These are phyloP conservation scores for Pythium phragmitis DNA, from an alignment of 352 stramenopile genomes.

Conservation along the genomic window DNA sequence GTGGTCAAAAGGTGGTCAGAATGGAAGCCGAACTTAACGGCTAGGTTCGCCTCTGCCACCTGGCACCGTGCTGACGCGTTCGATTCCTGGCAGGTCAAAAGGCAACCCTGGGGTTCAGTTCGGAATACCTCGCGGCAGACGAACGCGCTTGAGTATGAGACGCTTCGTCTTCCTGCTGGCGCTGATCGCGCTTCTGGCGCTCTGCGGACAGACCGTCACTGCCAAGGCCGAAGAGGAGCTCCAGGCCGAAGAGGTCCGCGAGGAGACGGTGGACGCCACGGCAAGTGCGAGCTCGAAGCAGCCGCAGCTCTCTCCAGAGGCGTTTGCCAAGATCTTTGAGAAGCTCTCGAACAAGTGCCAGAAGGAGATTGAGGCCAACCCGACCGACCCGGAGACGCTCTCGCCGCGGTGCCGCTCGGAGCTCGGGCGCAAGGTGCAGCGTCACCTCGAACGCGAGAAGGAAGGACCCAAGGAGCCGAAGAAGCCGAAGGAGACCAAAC, in stretches of 20 bases:
- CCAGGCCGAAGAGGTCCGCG: slow-evolving; percentile 53
- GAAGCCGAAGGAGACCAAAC: slow-evolving; percentile 33
- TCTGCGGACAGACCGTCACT: slow-evolving; percentile 37
- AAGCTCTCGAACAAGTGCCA: slow-evolving; percentile 76
- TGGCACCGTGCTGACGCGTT: slow-evolving; percentile 22
- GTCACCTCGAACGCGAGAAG: slow-evolving; percentile 53
- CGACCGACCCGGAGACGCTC: slow-evolving; percentile 53
- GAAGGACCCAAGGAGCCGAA: slow-evolving; percentile 33
- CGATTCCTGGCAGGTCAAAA: not conserved
- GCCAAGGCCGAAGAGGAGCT: slow-evolving; percentile 33
- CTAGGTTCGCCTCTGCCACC: slow-evolving; percentile 23
- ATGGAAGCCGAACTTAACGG: slow-evolving; percentile 9
- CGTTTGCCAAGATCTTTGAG: slow-evolving; percentile 65
- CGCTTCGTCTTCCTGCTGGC: slow-evolving; percentile 47
- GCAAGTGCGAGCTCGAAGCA: slow-evolving; percentile 25
- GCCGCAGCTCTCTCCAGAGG: slow-evolving; percentile 53
- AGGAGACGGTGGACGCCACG: slow-evolving; percentile 43
- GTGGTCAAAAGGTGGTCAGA: slow-evolving; percentile 14
- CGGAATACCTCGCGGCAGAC: not conserved
- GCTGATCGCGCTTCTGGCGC: slow-evolving; percentile 42
- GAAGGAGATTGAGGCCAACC: slow-evolving; percentile 71
- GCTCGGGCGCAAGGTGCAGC: slow-evolving; percentile 56
- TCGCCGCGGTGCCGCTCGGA: slow-evolving; percentile 66
- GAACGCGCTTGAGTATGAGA: slow-evolving; percentile 33
- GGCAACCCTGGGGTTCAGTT: slow-evolving; percentile 2